These are phyloP conservation scores for Brassica hybrid DNA, from an alignment of 441 rosid species.

Conservation along the genomic window DNA sequence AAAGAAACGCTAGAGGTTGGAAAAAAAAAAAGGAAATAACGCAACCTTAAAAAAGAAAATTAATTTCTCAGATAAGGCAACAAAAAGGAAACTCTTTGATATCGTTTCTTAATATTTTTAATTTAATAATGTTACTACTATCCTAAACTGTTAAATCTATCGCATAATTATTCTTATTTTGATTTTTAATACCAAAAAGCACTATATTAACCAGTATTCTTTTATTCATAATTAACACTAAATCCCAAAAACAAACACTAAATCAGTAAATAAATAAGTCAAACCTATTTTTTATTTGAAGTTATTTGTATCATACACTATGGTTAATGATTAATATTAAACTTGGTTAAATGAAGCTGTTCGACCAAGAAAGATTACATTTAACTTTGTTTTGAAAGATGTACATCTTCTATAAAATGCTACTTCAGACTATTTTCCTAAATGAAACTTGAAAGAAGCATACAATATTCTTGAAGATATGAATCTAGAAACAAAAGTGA, in stretches of 20 bases:
- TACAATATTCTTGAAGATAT: neutral
- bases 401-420: neutral
- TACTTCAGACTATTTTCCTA: neutral
- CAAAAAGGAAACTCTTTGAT: neutral
- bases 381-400: neutral
- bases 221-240: neutral
- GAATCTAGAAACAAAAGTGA: conserved; percentile 9
- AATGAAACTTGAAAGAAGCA: neutral
- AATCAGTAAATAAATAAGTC: neutral
- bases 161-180: neutral
- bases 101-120: too few species aligned
- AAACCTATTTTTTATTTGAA: neutral
- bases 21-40: neutral
- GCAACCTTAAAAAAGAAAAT: conserved; percentile 10
- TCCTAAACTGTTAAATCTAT: neutral
- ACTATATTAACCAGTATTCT: neutral
- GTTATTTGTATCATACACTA: neutral
- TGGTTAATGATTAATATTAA: neutral
- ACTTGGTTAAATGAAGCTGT: neutral
- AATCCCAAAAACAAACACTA: neutral
- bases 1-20: neutral
- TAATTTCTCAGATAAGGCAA: conserved; percentile 1
- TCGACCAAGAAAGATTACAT: neutral
- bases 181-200: neutral
- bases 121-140: neutral